Evolutionary conservation across 805 yeast genomes (phyloP), one percentile per base, ranked within the genome.

Genomic region (Kuraishia molischiana): DNA sequence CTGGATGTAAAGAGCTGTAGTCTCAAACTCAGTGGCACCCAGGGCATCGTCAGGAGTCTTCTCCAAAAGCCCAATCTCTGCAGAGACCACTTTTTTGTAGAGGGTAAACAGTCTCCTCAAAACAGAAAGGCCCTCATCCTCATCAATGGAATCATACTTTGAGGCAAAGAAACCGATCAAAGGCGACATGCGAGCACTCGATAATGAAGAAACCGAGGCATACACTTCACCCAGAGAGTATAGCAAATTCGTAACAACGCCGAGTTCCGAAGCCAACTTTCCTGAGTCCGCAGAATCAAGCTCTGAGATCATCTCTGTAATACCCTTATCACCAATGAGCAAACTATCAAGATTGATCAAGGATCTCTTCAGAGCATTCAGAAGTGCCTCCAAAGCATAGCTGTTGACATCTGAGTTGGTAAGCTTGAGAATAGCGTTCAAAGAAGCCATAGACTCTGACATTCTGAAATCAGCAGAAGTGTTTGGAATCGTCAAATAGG

Each of bases 381-480:
- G 29, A 11, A 59, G 41, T 6, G 36, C 45, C 4, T 45, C 36
- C n/a, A 60, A 35, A 5, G 69, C 79, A 52, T 72, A 74, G 5
- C 64, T 66, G 20, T 72, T 66, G 29, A 66, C 62, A 32, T 73
- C 74, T 33, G 72, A 77, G 48, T 77, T 83, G 38, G 77, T 67
- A 35, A 65, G 64, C 46, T 72, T 75, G 32, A 79, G 58, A 1
- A 77, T 68, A 19, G 74, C 76, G 24, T 73, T 61, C 22, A 76
- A 54, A 17, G 77, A 72, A 29, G 66, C 61, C 44, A 76, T 55
- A 0, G 78, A 72, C 41, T 67, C 69, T 1, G 85, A 74, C 26
- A 66, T 58, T 4, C 70, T 63, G 45, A 68, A 77, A 47, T 82
- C 87, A 51, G 66, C 79, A 0, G 90, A 81, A 2, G 74, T 69